Evolutionary conservation across 1,139 yeast genomes (phyloP).

Genomic region (Magnusiomyces suaveolens): DNA sequence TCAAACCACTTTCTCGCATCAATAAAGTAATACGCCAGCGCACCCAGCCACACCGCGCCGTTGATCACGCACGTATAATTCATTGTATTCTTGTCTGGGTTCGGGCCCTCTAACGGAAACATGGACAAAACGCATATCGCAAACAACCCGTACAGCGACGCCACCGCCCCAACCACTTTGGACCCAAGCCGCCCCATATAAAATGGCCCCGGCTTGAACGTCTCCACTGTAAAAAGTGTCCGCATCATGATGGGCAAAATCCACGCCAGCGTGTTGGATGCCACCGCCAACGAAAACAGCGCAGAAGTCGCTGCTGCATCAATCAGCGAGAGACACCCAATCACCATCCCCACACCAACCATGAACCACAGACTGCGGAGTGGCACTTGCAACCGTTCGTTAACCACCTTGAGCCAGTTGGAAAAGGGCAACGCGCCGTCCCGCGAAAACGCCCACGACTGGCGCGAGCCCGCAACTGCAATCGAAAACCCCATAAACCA

Average conservation of each 20-base stretch:
- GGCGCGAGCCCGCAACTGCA: conserved; percentile 76
- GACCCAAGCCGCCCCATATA: conserved; percentile 47
- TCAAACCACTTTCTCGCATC: conserved; percentile 52
- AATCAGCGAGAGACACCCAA: conserved; percentile 51
- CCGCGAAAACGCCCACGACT: conserved; percentile 79
- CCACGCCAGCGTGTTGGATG: conserved; percentile 58
- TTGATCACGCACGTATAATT: conserved; percentile 59
- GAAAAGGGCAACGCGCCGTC: conserved; percentile 78
- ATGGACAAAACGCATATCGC: conserved; percentile 56
- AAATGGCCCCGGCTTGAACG: conserved; percentile 56
- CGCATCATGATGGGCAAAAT: conserved; percentile 46
- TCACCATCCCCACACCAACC: conserved; percentile 38
- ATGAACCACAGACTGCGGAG: conserved; percentile 51
- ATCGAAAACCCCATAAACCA: conserved; percentile 56
- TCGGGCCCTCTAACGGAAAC: conserved; percentile 46
- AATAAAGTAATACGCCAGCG: conserved; percentile 41
- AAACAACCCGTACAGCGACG: conserved; percentile 35
- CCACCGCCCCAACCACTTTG: conserved; percentile 25
- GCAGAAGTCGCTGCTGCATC: conserved; percentile 55
- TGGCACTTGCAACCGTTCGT: conserved; percentile 46
- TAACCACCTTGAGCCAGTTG: conserved; percentile 41
- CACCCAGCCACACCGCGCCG: conserved; percentile 49
- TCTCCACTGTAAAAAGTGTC: conserved; percentile 34
- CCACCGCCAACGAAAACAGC: conserved; percentile 47
- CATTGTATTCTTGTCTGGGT: conserved; percentile 41